These are phyloP conservation scores for Russula vinacea DNA, from an alignment of 768 basidiomycete species.

Conservation along the genomic window DNA sequence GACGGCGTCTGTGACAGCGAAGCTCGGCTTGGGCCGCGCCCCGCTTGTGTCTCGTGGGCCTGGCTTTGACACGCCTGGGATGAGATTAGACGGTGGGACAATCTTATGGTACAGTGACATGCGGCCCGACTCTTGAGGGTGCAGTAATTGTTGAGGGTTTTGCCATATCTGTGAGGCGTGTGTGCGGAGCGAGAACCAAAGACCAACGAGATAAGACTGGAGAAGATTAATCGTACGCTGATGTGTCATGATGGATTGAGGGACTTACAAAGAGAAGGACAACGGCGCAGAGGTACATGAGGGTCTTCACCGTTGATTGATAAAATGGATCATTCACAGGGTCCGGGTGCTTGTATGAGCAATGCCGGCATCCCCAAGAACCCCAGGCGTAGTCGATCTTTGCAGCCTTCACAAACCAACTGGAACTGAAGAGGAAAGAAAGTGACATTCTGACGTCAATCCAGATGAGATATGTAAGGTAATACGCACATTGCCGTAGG, in stretches of 20 bases:
- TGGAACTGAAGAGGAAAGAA: slow-evolving; percentile 59
- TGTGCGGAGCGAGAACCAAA: slow-evolving; percentile 98
- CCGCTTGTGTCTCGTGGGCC: slow-evolving; percentile 13
- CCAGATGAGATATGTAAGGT: slow-evolving; percentile 4
- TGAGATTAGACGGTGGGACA: slow-evolving; percentile 39
- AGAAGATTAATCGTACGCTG: slow-evolving; percentile 16
- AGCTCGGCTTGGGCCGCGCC: slow-evolving; percentile 49
- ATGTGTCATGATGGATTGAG: slow-evolving; percentile 8
- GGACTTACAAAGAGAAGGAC: slow-evolving; percentile 80
- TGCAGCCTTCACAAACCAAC: slow-evolving; percentile 80
- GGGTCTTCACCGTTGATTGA: slow-evolving; percentile 87
- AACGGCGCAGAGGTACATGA: slow-evolving; percentile 95
- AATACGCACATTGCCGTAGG: slow-evolving; percentile 85
- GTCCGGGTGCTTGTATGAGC: slow-evolving; percentile 93
- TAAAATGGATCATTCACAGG: slow-evolving; percentile 95
- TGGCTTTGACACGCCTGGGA: slow-evolving; percentile 32
- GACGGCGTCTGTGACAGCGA: slow-evolving; percentile 34
- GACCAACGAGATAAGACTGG: slow-evolving; percentile 92
- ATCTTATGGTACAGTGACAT: slow-evolving; percentile 64
- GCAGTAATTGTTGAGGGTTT: slow-evolving; percentile 83
- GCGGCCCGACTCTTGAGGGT: slow-evolving; percentile 48
- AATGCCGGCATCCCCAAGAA: slow-evolving; percentile 86
- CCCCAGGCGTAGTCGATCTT: slow-evolving; percentile 37
- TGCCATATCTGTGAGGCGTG: slow-evolving; percentile 99
- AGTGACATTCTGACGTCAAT: slow-evolving; percentile 3